These are phyloP conservation scores for Millerozyma miso DNA, from an alignment of 805 yeast species.

Conservation along the genomic window DNA sequence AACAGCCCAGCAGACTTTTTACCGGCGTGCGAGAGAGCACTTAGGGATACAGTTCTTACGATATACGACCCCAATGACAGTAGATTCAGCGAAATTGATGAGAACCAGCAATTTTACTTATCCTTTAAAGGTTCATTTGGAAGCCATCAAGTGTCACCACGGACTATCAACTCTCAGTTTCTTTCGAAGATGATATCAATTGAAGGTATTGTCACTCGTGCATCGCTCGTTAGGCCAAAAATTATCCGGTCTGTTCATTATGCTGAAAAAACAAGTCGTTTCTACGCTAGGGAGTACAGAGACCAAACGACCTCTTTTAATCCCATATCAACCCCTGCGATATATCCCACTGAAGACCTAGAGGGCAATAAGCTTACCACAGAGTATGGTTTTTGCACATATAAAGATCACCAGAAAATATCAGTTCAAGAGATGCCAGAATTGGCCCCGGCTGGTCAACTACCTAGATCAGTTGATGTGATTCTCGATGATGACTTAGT, in stretches of 20 bases:
- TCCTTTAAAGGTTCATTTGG: conserved; percentile 93
- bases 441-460: conserved; percentile 95
- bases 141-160: conserved; percentile 77
- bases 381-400: conserved; percentile 90
- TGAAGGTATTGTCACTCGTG: conserved; percentile 93
- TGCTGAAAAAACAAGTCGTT: conserved; percentile 76
- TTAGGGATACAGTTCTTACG: conserved; percentile 73
- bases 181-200: conserved; percentile 80
- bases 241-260: conserved; percentile 88
- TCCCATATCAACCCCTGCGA: conserved; percentile 76
- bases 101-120: conserved; percentile 63
- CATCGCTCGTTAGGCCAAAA: conserved; percentile 91
- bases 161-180: conserved; percentile 73
- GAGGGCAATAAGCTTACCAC: conserved; percentile 86
- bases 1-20: conserved; percentile 76
- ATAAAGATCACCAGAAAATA: conserved; percentile 89
- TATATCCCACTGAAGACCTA: conserved; percentile 88
- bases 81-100: conserved; percentile 48
- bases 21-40: conserved; percentile 86
- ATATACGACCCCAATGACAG: conserved; percentile 61
- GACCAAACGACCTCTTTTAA: conserved; percentile 91
- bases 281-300: conserved; percentile 86
- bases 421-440: conserved; percentile 98
- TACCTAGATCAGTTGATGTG: conserved; percentile 89
- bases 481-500: conserved; percentile 94